These are phyloP conservation scores for Blastocystis sp. DNA, from an alignment of 352 stramenopile genomes.

Conservation along the genomic window DNA sequence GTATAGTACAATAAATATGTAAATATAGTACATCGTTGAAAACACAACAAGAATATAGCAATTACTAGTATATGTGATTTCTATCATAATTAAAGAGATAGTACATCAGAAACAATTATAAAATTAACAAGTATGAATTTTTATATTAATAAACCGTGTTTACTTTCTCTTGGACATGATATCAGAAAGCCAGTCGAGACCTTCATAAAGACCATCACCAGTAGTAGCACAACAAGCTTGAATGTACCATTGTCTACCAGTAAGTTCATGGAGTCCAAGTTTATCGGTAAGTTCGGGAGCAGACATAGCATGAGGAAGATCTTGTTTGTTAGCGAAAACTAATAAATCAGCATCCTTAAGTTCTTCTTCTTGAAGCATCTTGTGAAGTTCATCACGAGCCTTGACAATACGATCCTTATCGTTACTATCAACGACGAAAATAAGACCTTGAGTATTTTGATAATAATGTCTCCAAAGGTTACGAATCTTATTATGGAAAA, in stretches of 20 bases:
- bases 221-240: constrained; percentile 94
- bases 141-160: too few relatives aligned
- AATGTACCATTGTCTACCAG: constrained; percentile 95
- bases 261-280: constrained; percentile 79
- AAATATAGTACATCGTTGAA: too few relatives aligned
- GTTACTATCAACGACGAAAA: constrained; percentile 97
- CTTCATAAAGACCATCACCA: constrained; percentile 91
- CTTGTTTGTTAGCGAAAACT: constrained; percentile 98
- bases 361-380: constrained; percentile 93
- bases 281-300: constrained; percentile 95
- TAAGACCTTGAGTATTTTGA: constrained; percentile 94
- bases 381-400: constrained; percentile 82
- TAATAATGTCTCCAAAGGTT: constrained; percentile 97
- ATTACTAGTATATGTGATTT: too few relatives aligned
- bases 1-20: too few relatives aligned
- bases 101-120: too few relatives aligned
- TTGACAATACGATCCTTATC: constrained; percentile 86
- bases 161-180: constrained; percentile 60
- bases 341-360: constrained; percentile 81
- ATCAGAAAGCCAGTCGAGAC: constrained; percentile 83
- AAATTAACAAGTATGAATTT: too few relatives aligned
- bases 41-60: too few relatives aligned
- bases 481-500: constrained; percentile 77
- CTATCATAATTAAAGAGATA: too few relatives aligned
- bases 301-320: constrained; percentile 89